phyloP scores from a whole-genome alignment of 108 stramenopile genomes.

The Stephanodiscus triporus region DNA sequence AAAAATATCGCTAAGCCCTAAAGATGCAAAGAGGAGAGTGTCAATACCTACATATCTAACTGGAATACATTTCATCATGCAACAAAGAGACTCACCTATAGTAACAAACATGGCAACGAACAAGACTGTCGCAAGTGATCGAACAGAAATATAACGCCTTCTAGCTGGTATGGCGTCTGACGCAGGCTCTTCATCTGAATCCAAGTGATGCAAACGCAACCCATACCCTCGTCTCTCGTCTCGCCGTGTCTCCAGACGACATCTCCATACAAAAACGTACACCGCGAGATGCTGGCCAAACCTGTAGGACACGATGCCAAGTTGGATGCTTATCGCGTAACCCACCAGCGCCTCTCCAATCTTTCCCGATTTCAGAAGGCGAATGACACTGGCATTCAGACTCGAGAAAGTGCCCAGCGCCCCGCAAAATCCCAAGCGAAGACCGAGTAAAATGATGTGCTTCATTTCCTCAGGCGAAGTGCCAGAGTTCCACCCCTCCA shows the following conservation, averaged over 20 bases:
- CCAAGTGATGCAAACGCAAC: constrained; percentile 54
- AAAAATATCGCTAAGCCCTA: constrained; percentile 59
- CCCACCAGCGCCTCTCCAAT: constrained; percentile 76
- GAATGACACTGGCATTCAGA: constrained; percentile 82
- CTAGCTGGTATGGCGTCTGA: constrained; percentile 3
- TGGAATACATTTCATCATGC: too few species aligned
- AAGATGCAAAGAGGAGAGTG: not conserved
- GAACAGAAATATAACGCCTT: constrained; percentile 60
- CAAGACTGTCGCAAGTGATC: constrained; percentile 69
- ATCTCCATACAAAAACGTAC: constrained; percentile 81
- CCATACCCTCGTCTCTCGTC: constrained; percentile 79
- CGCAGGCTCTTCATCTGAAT: constrained; percentile 38
- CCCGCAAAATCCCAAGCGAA: constrained; percentile 84
- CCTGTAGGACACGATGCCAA: constrained; percentile 77
- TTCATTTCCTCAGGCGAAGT: constrained; percentile 80
- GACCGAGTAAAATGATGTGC: constrained; percentile 77
- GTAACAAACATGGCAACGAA: constrained; percentile 64
- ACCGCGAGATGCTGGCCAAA: constrained; percentile 84
- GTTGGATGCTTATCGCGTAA: constrained; percentile 70
- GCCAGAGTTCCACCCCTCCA: constrained; percentile 83
- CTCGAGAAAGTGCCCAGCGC: constrained; percentile 74
- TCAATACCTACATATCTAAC: too few species aligned
- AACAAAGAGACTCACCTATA: constrained; percentile 5
- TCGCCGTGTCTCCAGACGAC: constrained; percentile 60
- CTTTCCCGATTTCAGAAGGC: constrained; percentile 57